Conservation (phyloP, 306 rosid genomes). For the Lathyrus oleraceus region DNA sequence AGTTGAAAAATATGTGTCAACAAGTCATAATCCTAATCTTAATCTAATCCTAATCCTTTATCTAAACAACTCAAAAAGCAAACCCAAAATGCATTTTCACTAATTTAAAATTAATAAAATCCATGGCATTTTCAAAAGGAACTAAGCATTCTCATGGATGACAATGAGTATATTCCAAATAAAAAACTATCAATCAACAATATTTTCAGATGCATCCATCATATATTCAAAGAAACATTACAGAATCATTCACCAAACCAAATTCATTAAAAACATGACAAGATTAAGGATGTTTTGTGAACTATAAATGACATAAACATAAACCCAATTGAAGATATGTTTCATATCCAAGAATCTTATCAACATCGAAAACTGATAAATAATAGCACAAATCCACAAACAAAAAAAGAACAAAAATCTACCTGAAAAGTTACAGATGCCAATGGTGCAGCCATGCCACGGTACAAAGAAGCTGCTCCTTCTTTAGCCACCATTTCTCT, state of each 20-base stretch:
- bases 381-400: neutral
- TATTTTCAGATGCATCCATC: constrained; percentile 20
- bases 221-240: constrained; percentile 20
- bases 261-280: neutral
- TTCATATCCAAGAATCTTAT: neutral
- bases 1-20: neutral
- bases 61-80: constrained; percentile 26
- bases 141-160: constrained; percentile 1
- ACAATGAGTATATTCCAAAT: constrained; percentile 23
- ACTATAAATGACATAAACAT: no score
- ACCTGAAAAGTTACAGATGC: constrained; percentile 91
- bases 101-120: constrained; percentile 1
- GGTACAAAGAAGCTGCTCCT: constrained; percentile 73
- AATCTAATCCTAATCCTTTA: constrained; percentile 7
- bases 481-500: constrained; percentile 51
- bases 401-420: neutral
- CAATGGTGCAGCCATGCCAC: constrained; percentile 87
- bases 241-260: neutral
- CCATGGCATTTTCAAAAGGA: neutral
- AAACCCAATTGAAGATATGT: neutral
- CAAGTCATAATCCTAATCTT: neutral
- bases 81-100: neutral
- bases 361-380: neutral
- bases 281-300: neutral
- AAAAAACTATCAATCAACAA: neutral